Evolutionary conservation across 345 rosid species (phyloP).

Genomic region (Gossypium herbaceum): DNA sequence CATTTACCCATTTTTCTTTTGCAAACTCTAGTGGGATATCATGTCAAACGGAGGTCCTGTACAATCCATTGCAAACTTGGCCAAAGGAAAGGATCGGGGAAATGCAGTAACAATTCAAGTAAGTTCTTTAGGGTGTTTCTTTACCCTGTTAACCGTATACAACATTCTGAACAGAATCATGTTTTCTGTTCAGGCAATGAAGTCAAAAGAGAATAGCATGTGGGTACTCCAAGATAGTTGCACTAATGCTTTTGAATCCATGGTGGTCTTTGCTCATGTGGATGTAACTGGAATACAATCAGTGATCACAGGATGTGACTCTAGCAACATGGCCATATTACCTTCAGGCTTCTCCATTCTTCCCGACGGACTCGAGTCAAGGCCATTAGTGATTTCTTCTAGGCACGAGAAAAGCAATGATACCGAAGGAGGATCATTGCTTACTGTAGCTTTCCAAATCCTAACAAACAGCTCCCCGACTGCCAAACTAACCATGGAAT

Average conservation of each 20-base stretch:
- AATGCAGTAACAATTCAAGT: slow-evolving; percentile 86
- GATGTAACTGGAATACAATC: slow-evolving; percentile 75
- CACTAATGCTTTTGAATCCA: slow-evolving; percentile 83
- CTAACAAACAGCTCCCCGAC: slow-evolving; percentile 64
- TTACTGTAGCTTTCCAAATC: slow-evolving; percentile 80
- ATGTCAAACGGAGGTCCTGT: slow-evolving; percentile 64
- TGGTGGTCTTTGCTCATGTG: slow-evolving; percentile 77
- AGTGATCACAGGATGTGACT: slow-evolving; percentile 85
- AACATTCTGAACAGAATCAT: background rate
- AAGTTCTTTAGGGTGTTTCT: background rate
- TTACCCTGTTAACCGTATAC: background rate
- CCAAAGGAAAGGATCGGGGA: slow-evolving; percentile 94
- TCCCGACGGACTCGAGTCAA: slow-evolving; percentile 79
- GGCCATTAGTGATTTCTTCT: slow-evolving; percentile 82
- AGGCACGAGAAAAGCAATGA: slow-evolving; percentile 66
- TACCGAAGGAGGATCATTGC: slow-evolving; percentile 79
- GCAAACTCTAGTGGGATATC: slow-evolving; percentile 76
- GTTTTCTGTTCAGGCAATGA: slow-evolving; percentile 50
- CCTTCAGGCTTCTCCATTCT: slow-evolving; percentile 96
- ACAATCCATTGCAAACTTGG: slow-evolving; percentile 67
- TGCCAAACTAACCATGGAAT: slow-evolving; percentile 64
- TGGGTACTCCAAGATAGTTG: slow-evolving; percentile 89
- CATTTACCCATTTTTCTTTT: slow-evolving; percentile 3
- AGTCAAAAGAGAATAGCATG: slow-evolving; percentile 59
- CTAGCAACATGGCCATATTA: slow-evolving; percentile 70